Base-by-base conservation (phyloP, 805 yeast species). In the Metschnikowia chrysomelidarum region DNA sequence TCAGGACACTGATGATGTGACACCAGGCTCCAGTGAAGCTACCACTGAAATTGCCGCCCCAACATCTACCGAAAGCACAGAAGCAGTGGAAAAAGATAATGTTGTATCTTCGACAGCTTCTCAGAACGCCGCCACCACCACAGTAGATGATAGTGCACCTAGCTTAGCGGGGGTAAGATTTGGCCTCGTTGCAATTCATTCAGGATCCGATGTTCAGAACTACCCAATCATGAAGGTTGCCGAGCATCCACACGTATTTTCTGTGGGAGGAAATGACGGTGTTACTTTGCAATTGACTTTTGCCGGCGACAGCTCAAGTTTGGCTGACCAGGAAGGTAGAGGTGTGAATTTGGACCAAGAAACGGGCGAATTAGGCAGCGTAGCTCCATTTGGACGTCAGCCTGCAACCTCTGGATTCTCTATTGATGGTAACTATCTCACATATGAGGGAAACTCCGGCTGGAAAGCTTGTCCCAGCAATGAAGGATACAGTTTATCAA, bases 391-490 rank as follows among this genome's bases (percentile, higher is more conserved):
- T 38, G 63, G 63, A 25, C 40, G 56, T 19, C 48, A 53, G 41
- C 52, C 51, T 13, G 60, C 69, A 30, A 53, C 69, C 20, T 40
- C 59, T 13, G 67, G 71, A 3, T 74, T 68, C 50, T 47, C 69
- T 18, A 57, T 73, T 44, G 19, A 47, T 6, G 51, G 57, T 27
- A 71, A 67, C 24, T 44, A 58, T 49, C 60, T 73, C 51, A 45
- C 47, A 3, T 65, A 54, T 50, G 40, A 59, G 22, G 65, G 62
- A 28, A 44, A 56, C 19, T 45, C 53, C 19, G 60, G 50, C 24
- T 73, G 69, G 59, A 51, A 54, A 23, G 72, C 72, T 22, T 62
- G 68, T 38, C 65, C 68, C 23, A 44, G 58, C 22, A 58, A 55
- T 11, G 44, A 39, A 13, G 44, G 53, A 47, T 38, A 19, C 14